phyloP scores from a whole-genome alignment of 345 rosid species.

The Bruguiera gymnorhiza region DNA sequence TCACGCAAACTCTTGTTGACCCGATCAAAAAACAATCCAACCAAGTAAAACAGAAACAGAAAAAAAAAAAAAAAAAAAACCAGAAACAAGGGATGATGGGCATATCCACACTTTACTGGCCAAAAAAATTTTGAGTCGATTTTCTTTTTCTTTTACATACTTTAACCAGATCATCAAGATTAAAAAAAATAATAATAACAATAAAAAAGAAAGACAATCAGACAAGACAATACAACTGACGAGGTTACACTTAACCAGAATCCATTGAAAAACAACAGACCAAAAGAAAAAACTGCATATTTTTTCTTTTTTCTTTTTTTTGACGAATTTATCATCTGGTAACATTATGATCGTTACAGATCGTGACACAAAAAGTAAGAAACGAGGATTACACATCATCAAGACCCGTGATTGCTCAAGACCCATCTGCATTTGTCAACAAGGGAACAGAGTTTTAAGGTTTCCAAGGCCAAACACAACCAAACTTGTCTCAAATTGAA shows the following conservation, averaged over 20 bases:
- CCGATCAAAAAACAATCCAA: slow-evolving; percentile 22
- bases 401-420: slow-evolving; percentile 37
- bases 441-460: slow-evolving; percentile 27
- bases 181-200: neutral
- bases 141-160: neutral
- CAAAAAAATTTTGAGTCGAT: neutral
- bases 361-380: slow-evolving; percentile 28
- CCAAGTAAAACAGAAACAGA: slow-evolving; percentile 19
- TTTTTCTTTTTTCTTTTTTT: neutral
- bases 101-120: neutral
- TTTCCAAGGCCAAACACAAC: slow-evolving; percentile 24
- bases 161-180: slow-evolving; percentile 7
- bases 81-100: slow-evolving; percentile 27
- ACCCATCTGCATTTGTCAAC: slow-evolving; percentile 47
- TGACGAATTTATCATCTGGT: slow-evolving; percentile 23
- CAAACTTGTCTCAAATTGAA: slow-evolving; percentile 26
- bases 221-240: slow-evolving; percentile 8
- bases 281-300: slow-evolving; percentile 6
- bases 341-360: slow-evolving; percentile 42
- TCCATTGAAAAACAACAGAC: slow-evolving; percentile 9
- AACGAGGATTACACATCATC: slow-evolving; percentile 40
- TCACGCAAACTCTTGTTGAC: slow-evolving; percentile 46
- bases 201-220: slow-evolving; percentile 20
- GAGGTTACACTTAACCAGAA: slow-evolving; percentile 21
- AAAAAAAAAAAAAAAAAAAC: slow-evolving; percentile 11